A percentile compares a stretch with the other conserved stretches of the same genome.
These are phyloP conservation scores for Pseudisothecium myosuroides DNA, from an alignment of 225 moss, liverwort and hornwort genomes.

Conservation along the genomic window DNA sequence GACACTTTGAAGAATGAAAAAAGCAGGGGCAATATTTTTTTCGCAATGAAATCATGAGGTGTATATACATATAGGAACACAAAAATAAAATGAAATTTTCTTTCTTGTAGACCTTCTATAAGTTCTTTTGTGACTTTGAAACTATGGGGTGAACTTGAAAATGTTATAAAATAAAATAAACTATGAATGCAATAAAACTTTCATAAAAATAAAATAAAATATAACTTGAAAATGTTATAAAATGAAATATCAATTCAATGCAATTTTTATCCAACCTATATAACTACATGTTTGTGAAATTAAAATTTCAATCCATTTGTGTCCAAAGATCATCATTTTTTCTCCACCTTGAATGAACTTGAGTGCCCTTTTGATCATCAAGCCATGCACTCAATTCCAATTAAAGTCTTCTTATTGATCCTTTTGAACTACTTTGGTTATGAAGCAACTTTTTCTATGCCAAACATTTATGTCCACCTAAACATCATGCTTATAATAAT, in stretches of 20 bases:
- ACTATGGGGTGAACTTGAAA: neutral
- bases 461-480: neutral
- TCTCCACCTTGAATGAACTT: fast-evolving
- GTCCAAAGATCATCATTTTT: neutral
- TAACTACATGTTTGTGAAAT: neutral
- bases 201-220: too few species aligned
- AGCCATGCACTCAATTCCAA: neutral
- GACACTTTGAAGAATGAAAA: too few species aligned
- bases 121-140: neutral
- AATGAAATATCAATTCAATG: too few species aligned
- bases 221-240: too few species aligned
- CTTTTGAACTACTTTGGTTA: neutral
- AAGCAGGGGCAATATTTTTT: too few species aligned
- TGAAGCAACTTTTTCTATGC: neutral
- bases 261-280: neutral
- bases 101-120: too few species aligned
- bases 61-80: too few species aligned
- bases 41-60: neutral
- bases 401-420: neutral
- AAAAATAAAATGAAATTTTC: neutral
- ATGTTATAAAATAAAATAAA: neutral
- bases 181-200: too few species aligned
- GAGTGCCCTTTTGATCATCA: neutral
- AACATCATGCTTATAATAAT: neutral
- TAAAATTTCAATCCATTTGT: neutral